Base-by-base conservation (phyloP, 2,329 filamentous ascomycete species). In the Sarocladium kiliense region DNA sequence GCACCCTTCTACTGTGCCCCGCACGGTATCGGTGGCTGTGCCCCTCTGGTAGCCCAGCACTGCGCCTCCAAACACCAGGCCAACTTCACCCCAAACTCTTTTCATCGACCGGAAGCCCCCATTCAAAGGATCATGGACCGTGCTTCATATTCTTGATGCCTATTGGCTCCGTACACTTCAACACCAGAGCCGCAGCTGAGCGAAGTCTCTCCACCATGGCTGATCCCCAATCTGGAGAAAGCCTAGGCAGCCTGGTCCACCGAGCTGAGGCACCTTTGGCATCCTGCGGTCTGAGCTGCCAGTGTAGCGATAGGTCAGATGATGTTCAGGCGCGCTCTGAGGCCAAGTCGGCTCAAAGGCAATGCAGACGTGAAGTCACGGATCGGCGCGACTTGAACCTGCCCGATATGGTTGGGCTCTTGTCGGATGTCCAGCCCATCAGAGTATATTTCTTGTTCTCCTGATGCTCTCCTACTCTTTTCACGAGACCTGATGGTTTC, bases 171-270 rank as follows among this genome's bases (percentile, higher is more conserved):
- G 44, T 11, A 5, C 3, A 44, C 18, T 44, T 10, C 4, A 18
- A 21, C n/a, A 3, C 44, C 44, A 12, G 18, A 45, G 41, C 7
- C 41, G 7, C 41, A 26, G 11, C 4, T 11, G 41, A 6, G 18
- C 23, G 23, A 45, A 14, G 23, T 25, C 12, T 45, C 41, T 25
- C 41, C 41, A 45, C 44, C 23, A 49, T 30, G 44, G 23, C 44
- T 32, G n/a, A 49, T 32, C 23, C 18, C 10, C 7, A 16, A 30
- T 49, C 23, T 32, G 12, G n/a, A 49, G 44, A 49, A 49, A 12
- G 44, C 44, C 44, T 49, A 32, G 44, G 44, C 44, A 49, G 44
- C 44, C 44, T 49, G 44, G 44, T 21, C 53, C 16, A 45, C 21
- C 25, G 26, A 44, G 53, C 53, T 34, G 25, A 44, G 53, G 37